These are phyloP conservation scores for Diaporthe citri DNA, from an alignment of 2,329 filamentous ascomycete species.

Conservation along the genomic window DNA sequence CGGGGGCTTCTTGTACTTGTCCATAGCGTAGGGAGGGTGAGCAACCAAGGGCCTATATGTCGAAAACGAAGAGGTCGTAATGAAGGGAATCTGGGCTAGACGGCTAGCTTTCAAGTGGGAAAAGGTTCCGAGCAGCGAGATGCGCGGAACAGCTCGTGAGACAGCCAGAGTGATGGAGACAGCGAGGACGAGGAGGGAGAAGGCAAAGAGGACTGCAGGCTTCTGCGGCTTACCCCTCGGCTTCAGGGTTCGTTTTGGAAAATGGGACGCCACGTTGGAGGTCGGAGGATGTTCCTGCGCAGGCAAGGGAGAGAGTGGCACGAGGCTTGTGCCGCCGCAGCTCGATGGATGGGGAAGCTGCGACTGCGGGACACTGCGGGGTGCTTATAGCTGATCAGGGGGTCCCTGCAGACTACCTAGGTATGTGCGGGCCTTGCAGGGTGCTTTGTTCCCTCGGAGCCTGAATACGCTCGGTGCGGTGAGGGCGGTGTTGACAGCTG, in stretches of 20 bases:
- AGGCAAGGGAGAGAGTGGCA: conserved; percentile 27
- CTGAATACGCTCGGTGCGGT: background rate
- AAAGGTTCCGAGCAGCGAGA: conserved; percentile 70
- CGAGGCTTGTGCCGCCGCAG: conserved; percentile 9
- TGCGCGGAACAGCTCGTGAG: conserved; percentile 68
- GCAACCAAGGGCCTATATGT: conserved; percentile 51
- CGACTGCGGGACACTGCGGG: conserved; percentile 34
- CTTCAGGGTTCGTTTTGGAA: conserved; percentile 42
- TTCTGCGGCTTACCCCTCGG: conserved; percentile 31
- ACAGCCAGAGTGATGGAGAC: conserved; percentile 76
- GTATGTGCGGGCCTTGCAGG: conserved; percentile 11
- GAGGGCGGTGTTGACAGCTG: background rate
- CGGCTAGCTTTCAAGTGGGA: conserved; percentile 47
- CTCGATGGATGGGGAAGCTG: conserved; percentile 24
- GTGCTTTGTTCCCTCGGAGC: background rate
- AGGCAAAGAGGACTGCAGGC: conserved; percentile 55
- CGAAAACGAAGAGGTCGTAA: conserved; percentile 48
- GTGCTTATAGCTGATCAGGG: conserved; percentile 31
- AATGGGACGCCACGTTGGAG: conserved; percentile 55
- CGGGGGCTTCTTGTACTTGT: conserved; percentile 79
- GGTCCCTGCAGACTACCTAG: conserved; percentile 14
- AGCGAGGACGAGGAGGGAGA: conserved; percentile 66
- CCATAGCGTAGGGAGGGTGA: conserved; percentile 71
- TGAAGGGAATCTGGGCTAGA: conserved; percentile 48
- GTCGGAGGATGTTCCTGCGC: conserved; percentile 42